phyloP scores from a whole-genome alignment of 768 basidiomycete species.

The Boletus pseudopeckii region DNA sequence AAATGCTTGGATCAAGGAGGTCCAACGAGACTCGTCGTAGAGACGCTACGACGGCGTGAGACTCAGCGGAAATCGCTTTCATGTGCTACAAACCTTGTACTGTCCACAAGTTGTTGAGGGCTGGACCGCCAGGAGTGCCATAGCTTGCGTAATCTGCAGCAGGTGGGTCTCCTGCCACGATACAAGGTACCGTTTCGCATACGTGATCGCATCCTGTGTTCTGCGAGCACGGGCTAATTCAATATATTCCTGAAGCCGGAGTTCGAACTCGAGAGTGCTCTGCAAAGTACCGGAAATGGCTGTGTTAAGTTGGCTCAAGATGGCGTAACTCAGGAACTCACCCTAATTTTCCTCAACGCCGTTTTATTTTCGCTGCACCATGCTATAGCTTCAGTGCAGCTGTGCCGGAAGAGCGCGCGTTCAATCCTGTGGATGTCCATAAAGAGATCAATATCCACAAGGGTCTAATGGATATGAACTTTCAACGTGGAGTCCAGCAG shows the following conservation, averaged over 20 bases:
- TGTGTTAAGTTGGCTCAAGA: conserved; percentile 9
- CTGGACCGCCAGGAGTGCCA: conserved; percentile 71
- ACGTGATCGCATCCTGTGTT: conserved; percentile 74
- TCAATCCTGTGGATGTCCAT: conserved; percentile 87
- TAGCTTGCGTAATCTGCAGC: conserved; percentile 70
- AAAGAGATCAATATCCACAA: conserved; percentile 91
- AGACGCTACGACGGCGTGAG: conserved; percentile 53
- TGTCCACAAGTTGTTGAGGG: conserved; percentile 68
- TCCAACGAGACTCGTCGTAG: conserved; percentile 82
- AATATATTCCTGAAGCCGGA: conserved; percentile 94
- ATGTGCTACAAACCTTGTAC: conserved; percentile 63
- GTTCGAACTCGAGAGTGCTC: conserved; percentile 95
- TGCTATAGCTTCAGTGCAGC: conserved; percentile 83
- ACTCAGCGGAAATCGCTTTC: background rate
- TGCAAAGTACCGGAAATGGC: conserved; percentile 34
- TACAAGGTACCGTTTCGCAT: conserved; percentile 76
- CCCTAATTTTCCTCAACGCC: conserved; percentile 89
- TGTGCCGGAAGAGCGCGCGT: conserved; percentile 65
- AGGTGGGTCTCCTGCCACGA: conserved; percentile 82
- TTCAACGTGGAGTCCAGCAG: conserved; percentile 18
- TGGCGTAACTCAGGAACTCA: conserved; percentile 25
- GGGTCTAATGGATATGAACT: conserved; percentile 45
- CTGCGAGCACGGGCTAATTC: conserved; percentile 75
- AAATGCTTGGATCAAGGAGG: conserved; percentile 69
- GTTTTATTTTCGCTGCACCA: conserved; percentile 98